Conservation (phyloP, 2,329 filamentous ascomycete species). For the Neurospora crassa region DNA sequence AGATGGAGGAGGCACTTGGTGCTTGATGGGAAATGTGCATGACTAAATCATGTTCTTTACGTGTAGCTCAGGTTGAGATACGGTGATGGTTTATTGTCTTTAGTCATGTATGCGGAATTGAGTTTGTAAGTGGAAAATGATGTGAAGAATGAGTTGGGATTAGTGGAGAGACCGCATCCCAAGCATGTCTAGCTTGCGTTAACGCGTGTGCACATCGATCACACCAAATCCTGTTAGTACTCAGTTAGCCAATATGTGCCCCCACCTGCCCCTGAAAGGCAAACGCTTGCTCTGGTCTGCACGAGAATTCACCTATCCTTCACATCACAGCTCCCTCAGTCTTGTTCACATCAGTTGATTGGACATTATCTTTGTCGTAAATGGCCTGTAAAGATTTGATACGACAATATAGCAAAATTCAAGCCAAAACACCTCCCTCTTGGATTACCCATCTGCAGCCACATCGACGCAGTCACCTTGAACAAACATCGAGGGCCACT, state of each 20-base stretch:
- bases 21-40: slow-evolving; percentile 8
- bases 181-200: background rate
- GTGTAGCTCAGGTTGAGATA: background rate
- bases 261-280: background rate
- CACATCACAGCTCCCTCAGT: background rate
- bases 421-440: background rate
- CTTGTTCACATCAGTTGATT: background rate
- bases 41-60: background rate
- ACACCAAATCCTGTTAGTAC: no score
- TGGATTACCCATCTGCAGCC: background rate
- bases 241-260: background rate
- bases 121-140: background rate
- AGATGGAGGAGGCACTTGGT: slow-evolving; percentile 17
- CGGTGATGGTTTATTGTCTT: background rate
- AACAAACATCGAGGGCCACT: background rate
- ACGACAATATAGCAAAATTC: background rate
- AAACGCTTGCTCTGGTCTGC: background rate
- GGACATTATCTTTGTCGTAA: no score
- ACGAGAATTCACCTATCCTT: background rate
- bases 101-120: background rate
- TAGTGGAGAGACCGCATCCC: background rate
- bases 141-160: background rate
- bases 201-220: no score
- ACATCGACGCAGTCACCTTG: background rate
- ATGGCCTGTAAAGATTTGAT: background rate